Conservation (phyloP, 768 basidiomycete species). For the Phlebiopsis gigantea region DNA sequence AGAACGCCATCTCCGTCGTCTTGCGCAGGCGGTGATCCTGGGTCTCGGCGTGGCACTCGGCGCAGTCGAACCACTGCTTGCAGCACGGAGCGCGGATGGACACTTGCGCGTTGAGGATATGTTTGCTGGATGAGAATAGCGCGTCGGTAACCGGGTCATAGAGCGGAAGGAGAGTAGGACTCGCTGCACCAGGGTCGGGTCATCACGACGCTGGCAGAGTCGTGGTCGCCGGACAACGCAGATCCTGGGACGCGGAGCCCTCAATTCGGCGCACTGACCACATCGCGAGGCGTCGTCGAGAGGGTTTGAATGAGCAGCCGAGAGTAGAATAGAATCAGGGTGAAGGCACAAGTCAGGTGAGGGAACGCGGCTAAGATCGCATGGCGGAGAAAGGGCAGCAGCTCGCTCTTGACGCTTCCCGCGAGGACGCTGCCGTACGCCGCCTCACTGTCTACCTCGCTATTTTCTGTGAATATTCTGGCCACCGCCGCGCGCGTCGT, state of each 20-base stretch:
- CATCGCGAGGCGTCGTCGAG: background rate
- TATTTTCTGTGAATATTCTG: background rate
- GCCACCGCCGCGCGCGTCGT: background rate
- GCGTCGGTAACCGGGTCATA: background rate
- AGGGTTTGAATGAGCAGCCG: background rate
- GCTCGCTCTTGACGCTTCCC: background rate
- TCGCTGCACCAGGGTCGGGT: background rate
- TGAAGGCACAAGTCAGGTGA: background rate
- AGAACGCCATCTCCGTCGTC: conserved; percentile 80
- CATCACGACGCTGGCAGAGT: background rate
- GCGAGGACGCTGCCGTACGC: background rate
- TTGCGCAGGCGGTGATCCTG: conserved; percentile 68
- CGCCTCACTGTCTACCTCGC: background rate
- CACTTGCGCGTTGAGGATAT: conserved; percentile 94
- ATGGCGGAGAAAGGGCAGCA: background rate
- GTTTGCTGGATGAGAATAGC: conserved; percentile 57
- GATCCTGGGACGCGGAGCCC: conserved; percentile 1
- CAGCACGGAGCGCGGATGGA: conserved; percentile 96
- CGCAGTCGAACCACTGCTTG: conserved; percentile 96
- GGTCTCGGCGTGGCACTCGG: conserved; percentile 88
- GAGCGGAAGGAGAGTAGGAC: background rate
- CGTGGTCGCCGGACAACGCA: conserved; percentile 3
- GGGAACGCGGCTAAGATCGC: background rate
- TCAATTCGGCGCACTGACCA: conserved; percentile 7
- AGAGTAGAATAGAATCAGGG: background rate